These are phyloP conservation scores for Ascochyta koolunga DNA, from an alignment of 2,329 filamentous ascomycete species.

Conservation along the genomic window DNA sequence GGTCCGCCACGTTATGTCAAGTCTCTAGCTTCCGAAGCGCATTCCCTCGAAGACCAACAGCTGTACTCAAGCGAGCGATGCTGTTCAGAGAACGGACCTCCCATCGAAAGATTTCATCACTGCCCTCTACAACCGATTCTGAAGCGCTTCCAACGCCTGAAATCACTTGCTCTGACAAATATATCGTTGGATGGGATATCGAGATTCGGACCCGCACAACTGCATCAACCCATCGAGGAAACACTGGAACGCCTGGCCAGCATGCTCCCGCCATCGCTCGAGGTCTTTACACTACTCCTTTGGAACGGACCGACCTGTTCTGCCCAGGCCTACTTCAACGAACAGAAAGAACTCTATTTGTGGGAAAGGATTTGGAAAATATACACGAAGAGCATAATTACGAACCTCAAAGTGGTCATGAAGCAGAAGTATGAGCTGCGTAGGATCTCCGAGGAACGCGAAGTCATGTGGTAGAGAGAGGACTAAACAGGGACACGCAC, in stretches of 20 bases:
- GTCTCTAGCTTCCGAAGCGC: not conserved
- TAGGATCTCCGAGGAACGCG: not conserved
- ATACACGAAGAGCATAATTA: not conserved
- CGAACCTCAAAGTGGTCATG: not conserved
- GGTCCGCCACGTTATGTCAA: not conserved
- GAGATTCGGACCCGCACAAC: not conserved
- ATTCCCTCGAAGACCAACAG: not conserved
- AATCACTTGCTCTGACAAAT: not conserved
- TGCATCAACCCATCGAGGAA: not conserved
- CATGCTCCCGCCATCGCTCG: not conserved
- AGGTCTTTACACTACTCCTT: not conserved
- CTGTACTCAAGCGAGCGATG: not conserved
- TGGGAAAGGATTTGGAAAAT: not conserved
- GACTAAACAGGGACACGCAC: not conserved
- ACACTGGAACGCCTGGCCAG: not conserved
- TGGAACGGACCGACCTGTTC: not conserved
- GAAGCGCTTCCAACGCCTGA: not conserved
- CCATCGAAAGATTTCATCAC: no score
- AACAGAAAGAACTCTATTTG: not conserved
- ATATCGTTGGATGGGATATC: not conserved
- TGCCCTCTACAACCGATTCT: not conserved
- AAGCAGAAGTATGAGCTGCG: not conserved
- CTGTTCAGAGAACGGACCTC: no score
- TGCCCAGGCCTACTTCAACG: no score
- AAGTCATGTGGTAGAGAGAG: not conserved